Evolutionary conservation across 2,329 filamentous ascomycete genomes (phyloP).

Genomic region (Hymenoscyphus linearis): DNA sequence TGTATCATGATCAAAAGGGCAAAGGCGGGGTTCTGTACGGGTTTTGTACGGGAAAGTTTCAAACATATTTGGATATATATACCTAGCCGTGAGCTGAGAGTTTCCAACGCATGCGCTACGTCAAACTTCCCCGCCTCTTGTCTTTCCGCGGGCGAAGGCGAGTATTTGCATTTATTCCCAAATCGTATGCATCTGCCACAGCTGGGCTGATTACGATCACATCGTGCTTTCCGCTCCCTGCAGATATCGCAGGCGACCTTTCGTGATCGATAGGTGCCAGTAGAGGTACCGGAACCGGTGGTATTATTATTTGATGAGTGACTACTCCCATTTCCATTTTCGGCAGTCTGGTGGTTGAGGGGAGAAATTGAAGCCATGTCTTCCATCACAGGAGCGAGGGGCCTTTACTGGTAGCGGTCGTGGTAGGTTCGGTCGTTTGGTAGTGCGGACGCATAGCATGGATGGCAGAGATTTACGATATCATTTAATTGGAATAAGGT

Average conservation of each 20-base stretch:
- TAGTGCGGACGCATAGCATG: background rate
- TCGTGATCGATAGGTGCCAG: background rate
- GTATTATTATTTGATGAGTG: background rate
- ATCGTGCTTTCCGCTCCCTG: background rate
- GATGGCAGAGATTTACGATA: background rate
- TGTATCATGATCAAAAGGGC: no score
- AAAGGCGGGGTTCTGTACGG: no score
- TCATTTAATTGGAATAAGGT: no score
- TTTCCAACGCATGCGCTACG: background rate
- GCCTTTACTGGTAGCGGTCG: background rate
- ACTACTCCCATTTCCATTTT: background rate
- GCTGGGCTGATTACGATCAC: background rate
- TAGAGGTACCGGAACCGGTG: background rate
- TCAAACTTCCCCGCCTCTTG: background rate
- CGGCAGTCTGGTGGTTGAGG: background rate
- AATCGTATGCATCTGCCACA: background rate
- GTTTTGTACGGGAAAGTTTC: no score
- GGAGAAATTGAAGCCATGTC: background rate
- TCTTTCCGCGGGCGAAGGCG: background rate
- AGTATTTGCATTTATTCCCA: background rate
- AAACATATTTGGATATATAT: background rate
- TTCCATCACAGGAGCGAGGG: background rate
- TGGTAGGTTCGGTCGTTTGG: background rate
- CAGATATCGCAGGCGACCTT: background rate
- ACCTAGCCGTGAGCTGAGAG: background rate